phyloP scores from a whole-genome alignment of 495 filamentous ascomycete species.

The Xylaria intraflava region DNA sequence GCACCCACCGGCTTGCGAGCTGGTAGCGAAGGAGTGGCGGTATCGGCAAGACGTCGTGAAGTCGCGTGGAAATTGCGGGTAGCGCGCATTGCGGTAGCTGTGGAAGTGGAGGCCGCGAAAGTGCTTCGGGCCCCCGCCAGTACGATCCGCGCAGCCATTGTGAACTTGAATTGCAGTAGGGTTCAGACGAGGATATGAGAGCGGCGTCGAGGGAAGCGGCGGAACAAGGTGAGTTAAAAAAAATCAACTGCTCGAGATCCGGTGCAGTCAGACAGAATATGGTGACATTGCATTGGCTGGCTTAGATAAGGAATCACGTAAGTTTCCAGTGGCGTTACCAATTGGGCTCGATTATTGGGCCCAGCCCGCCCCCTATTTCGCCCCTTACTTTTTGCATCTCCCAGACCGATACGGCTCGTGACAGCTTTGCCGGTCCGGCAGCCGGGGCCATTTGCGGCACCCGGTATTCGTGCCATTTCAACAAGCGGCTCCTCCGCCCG shows the following conservation, averaged over 20 bases:
- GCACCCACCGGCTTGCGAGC: slow-evolving; percentile 79
- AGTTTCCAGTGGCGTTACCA: too few species aligned
- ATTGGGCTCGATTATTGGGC: too few species aligned
- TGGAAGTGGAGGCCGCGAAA: slow-evolving; percentile 19
- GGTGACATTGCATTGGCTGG: too few species aligned
- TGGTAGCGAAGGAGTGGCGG: slow-evolving; percentile 46
- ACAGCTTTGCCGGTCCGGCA: too few species aligned
- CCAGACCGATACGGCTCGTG: too few species aligned
- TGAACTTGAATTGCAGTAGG: slow-evolving; percentile 9
- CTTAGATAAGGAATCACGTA: too few species aligned
- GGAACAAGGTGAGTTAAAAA: too few species aligned
- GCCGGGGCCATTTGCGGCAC: too few species aligned
- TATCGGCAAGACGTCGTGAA: slow-evolving; percentile 34
- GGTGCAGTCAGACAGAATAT: too few species aligned
- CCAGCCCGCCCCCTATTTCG: too few species aligned
- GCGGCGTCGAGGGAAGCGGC: neutral
- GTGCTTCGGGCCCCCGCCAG: slow-evolving; percentile 30
- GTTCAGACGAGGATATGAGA: neutral
- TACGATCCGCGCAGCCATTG: slow-evolving; percentile 44
- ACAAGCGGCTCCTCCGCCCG: too few species aligned
- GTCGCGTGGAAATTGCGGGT: slow-evolving; percentile 41
- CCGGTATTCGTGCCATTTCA: neutral
- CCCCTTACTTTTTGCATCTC: too few species aligned
- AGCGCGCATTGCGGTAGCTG: slow-evolving; percentile 14
- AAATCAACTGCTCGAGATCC: neutral